Evolutionary conservation across 2,329 filamentous ascomycete genomes (phyloP).

Genomic region (Fusarium sulawesiense): DNA sequence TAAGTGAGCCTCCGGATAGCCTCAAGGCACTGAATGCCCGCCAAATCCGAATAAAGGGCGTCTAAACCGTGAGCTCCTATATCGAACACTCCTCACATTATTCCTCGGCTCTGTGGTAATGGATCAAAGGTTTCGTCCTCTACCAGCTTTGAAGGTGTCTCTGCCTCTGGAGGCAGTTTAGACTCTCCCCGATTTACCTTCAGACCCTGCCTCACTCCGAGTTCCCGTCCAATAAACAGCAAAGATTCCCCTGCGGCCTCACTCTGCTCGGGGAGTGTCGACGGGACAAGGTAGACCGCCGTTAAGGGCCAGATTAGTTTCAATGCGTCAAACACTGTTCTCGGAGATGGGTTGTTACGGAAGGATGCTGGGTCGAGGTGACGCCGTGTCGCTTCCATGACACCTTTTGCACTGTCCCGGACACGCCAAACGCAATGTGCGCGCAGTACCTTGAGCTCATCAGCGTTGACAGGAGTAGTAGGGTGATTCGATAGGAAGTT

Average conservation of each 20-base stretch:
- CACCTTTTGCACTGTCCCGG: slow-evolving; percentile 44
- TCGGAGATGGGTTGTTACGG: slow-evolving; percentile 47
- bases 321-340: slow-evolving; percentile 52
- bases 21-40: background rate
- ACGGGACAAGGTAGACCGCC: slow-evolving; percentile 46
- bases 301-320: slow-evolving; percentile 55
- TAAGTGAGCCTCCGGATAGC: background rate
- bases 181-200: slow-evolving; percentile 33
- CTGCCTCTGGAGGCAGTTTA: slow-evolving; percentile 46
- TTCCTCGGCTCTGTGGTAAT: slow-evolving; percentile 19
- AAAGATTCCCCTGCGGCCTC: slow-evolving; percentile 46
- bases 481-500: slow-evolving; percentile 53
- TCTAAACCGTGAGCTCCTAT: background rate
- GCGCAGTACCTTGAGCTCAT: slow-evolving; percentile 47
- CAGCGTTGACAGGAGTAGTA: slow-evolving; percentile 38
- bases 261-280: slow-evolving; percentile 47
- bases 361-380: slow-evolving; percentile 43
- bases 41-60: background rate
- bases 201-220: slow-evolving; percentile 54
- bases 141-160: slow-evolving; percentile 37
- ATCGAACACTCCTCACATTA: slow-evolving; percentile 18
- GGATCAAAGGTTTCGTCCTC: slow-evolving; percentile 34
- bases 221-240: slow-evolving; percentile 50
- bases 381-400: slow-evolving; percentile 45
- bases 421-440: slow-evolving; percentile 45